Evolutionary conservation across 2,329 filamentous ascomycete species (phyloP), one percentile per base, ranked within the genome.

Genomic region (Tympanopsis confertula): DNA sequence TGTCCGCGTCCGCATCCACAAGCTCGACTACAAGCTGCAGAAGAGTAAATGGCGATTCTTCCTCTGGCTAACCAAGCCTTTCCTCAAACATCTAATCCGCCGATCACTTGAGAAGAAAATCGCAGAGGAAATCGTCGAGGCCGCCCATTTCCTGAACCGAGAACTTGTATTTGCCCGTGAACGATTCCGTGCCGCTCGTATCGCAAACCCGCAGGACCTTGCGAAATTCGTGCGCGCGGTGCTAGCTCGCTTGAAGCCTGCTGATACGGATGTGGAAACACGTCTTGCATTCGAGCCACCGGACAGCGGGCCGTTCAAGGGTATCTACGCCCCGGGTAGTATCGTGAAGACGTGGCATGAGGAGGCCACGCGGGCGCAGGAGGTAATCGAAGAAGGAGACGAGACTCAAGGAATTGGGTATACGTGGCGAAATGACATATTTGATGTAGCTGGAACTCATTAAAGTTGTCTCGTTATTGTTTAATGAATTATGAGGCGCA

Each of bases 111-210:
- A 82, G 54, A 72, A 68, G 52, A 71, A 78, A 44, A 64, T 82
- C 36, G 76, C 74, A 2, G 63, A 67, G 39, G 66, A 66, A 30
- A 74, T 82, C 30, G 71, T 75, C 3, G 64, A 69, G 32, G 65
- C 63, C 19, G 65, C 78, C 20, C 66, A 71, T 44, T 56, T 66
- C 4, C 63, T 74, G n/a, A 82, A 82, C 51, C 67, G 76, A 29
- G 77, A 82, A 48, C 54, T 82, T 15, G 55, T 82, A 2, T 82
- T 73, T 50, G 76, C 76, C 1, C 61, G 78, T 2, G 77, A 82
- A 55, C 62, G 78, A 14, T 58, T 82, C 18, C 66, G 78, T 13
- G 78, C 78, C 0, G 75, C 76, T 1, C 65, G 74, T 26, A 78
- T 82, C 43, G 68, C 74, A 3, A 69, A 78, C 45, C 78, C 78